These are phyloP conservation scores for Kitagawia praeruptora DNA, from an alignment of 129 eudicot genomes.

Conservation along the genomic window DNA sequence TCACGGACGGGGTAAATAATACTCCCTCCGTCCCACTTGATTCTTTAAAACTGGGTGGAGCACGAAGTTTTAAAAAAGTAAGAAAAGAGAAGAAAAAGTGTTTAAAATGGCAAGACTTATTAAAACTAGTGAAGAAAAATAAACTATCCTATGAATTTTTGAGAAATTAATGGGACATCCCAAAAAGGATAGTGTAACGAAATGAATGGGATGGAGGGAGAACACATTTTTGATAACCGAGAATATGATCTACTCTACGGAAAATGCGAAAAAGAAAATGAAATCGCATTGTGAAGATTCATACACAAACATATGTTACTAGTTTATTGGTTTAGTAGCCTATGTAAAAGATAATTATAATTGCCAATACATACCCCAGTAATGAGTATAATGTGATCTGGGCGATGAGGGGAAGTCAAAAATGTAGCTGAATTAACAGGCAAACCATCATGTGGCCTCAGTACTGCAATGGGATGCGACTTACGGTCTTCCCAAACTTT, in stretches of 20 bases:
- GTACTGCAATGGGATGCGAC: constrained; percentile 58
- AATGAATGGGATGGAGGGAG: too few species aligned
- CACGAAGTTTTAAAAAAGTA: too few species aligned
- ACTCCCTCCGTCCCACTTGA: neutral
- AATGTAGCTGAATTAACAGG: constrained; percentile 91
- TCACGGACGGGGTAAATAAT: neutral
- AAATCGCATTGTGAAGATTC: neutral
- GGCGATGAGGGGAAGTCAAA: constrained; percentile 76
- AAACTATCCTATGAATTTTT: too few species aligned
- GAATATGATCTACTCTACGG: neutral
- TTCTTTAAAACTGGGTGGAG: too few species aligned
- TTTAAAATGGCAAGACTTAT: too few species aligned
- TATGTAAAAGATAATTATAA: neutral
- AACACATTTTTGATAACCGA: neutral
- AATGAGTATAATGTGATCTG: constrained; percentile 88
- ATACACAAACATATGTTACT: neutral
- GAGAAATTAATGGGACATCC: too few species aligned
- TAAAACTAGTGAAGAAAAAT: too few species aligned
- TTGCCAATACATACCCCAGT: constrained; percentile 55
- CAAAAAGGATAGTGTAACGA: too few species aligned
- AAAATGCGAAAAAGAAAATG: neutral
- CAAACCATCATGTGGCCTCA: constrained; percentile 80
- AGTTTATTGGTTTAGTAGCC: neutral
- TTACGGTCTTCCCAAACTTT: constrained; percentile 98
- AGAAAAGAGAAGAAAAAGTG: too few species aligned